Base-by-base conservation (phyloP, 2,329 filamentous ascomycete species). In the Sodiomyces alkalinus region DNA sequence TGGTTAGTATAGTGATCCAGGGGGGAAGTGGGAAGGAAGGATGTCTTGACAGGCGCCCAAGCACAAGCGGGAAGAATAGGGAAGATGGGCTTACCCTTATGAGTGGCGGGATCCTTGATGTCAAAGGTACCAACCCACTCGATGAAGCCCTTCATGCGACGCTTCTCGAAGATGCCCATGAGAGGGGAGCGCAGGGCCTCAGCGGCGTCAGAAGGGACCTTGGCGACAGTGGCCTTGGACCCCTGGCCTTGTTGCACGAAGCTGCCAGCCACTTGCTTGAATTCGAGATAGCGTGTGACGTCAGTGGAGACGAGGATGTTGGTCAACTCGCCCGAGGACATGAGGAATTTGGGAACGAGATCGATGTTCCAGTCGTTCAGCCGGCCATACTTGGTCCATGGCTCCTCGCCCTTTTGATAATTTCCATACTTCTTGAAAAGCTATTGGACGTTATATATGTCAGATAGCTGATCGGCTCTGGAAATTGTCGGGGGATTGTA, bases 281-380 rank as follows among this genome's bases (percentile, higher is more conserved):
- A 92, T 55, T 92, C 81, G 47, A 92, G 76, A 56, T 86, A 86
- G 57, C 78, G 68, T 46, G 80, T 85, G 41, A 85, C 80, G 44
- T 94, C 85, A 58, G 87, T 96, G 28, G 86, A 93, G 39, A 94
- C 85, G 50, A 98, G 75, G 49, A 98, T 94, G 61, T 96, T 96
- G 53, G 87, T 96, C 51, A 98, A 68, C 62, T 98, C 87, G 56
- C 90, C 90, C 39, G 92, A 93, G 35, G 87, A 85, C 86, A 98
- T 96, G 55, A 98, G 73, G 48, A 98, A 77, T 69, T 98, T 98
- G 42, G 90, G 87, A 27, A 98, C 86, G 36, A 98, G 71, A 53
- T 98, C 92, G 57, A 98, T 92, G 67, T 94, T 96, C 90, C 90
- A 98, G 69, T 96, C 87, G 61, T 94, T 94, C 52, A 76, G 66